Percentiles rank a stretch among this genome's conserved stretches.
phyloP scores from a whole-genome alignment of 2,329 filamentous ascomycete genomes.

The Trichoderma citrinoviride region DNA sequence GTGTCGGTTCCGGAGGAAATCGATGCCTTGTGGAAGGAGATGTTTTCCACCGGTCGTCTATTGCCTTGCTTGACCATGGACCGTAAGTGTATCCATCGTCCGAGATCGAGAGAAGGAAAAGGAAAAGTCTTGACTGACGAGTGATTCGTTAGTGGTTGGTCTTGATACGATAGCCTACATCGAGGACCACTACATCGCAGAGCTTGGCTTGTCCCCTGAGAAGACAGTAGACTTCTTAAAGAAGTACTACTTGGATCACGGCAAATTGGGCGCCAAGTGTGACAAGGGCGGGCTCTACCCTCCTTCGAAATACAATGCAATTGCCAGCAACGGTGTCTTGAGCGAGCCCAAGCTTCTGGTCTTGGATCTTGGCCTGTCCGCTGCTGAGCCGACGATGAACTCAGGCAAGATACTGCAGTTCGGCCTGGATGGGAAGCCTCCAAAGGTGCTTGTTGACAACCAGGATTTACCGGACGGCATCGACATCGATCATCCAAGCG shows the following conservation, averaged over 20 bases:
- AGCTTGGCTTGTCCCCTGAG: slow-evolving; percentile 41
- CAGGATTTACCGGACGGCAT: slow-evolving; percentile 45
- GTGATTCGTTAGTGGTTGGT: slow-evolving; percentile 36
- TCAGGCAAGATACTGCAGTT: background rate
- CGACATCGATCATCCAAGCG: slow-evolving; percentile 33
- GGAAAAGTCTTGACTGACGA: background rate
- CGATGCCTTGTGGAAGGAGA: slow-evolving; percentile 46
- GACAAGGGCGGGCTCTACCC: background rate
- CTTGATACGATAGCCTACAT: slow-evolving; percentile 54
- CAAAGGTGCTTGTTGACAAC: slow-evolving; percentile 26
- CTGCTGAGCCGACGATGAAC: background rate
- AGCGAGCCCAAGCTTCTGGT: background rate
- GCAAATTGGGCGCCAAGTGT: background rate
- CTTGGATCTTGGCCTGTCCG: background rate
- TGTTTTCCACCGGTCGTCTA: slow-evolving; percentile 30
- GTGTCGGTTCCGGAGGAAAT: slow-evolving; percentile 49
- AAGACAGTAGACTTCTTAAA: background rate
- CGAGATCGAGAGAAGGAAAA: no score
- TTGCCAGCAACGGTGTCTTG: background rate
- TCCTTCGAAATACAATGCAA: background rate
- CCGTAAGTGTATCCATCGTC: slow-evolving; percentile 41
- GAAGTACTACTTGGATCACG: background rate
- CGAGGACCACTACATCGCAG: slow-evolving; percentile 51
- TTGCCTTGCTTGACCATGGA: slow-evolving; percentile 22
- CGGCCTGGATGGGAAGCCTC: background rate